phyloP scores from a whole-genome alignment of 2,329 filamentous ascomycete species.

The Aspergillus proliferans region DNA sequence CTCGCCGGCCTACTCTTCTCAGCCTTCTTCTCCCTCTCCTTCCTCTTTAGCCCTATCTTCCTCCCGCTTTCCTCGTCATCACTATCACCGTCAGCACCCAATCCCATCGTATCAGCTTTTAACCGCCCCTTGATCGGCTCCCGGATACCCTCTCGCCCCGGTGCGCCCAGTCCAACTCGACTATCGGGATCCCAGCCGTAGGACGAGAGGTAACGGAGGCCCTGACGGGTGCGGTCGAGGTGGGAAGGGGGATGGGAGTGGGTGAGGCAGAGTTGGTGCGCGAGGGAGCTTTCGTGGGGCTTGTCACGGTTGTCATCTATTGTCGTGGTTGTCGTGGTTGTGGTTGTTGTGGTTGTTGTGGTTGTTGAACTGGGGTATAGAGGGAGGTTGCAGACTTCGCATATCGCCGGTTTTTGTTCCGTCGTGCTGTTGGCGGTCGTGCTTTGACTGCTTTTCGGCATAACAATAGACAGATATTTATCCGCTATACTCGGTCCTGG shows the following conservation, averaged over 20 bases:
- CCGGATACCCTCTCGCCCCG: slow-evolving; percentile 62
- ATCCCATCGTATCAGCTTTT: slow-evolving; percentile 69
- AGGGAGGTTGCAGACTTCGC: slow-evolving; percentile 58
- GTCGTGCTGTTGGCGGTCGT: neutral
- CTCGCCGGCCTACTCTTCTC: slow-evolving; percentile 29
- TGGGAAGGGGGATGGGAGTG: slow-evolving; percentile 54
- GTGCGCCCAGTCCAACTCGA: slow-evolving; percentile 63
- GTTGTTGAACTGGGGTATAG: slow-evolving; percentile 26
- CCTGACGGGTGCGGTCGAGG: slow-evolving; percentile 51
- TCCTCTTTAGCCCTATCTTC: slow-evolving; percentile 18
- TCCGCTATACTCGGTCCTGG: slow-evolving; percentile 29
- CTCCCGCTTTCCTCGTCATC: slow-evolving; percentile 18
- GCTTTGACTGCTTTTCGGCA: slow-evolving; percentile 19
- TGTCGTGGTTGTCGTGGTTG: neutral
- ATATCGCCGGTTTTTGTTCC: slow-evolving; percentile 24
- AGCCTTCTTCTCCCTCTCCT: slow-evolving; percentile 20
- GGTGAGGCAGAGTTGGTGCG: slow-evolving; percentile 52
- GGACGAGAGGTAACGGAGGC: slow-evolving; percentile 50
- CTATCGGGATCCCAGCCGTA: slow-evolving; percentile 58
- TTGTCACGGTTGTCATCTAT: neutral
- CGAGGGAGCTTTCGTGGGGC: slow-evolving; percentile 45
- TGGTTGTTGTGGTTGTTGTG: slow-evolving; percentile 13
- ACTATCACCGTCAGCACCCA: slow-evolving; percentile 52
- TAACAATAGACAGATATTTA: slow-evolving; percentile 44
- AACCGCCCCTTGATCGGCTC: slow-evolving; percentile 66